phyloP scores from a whole-genome alignment of 306 rosid genomes.

The Phaseolus lunatus region DNA sequence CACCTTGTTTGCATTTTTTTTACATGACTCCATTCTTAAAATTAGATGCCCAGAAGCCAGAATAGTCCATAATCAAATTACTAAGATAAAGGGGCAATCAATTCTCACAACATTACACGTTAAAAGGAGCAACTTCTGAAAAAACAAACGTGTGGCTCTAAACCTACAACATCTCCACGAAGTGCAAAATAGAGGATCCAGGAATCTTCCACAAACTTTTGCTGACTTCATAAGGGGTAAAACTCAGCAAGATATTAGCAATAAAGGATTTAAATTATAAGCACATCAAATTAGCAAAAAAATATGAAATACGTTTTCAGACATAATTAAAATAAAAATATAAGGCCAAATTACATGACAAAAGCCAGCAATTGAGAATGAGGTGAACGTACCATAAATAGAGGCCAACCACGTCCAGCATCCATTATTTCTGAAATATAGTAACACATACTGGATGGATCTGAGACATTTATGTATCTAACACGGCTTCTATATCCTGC shows the following conservation, averaged over 20 bases:
- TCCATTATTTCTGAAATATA: conserved; percentile 93
- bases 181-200: conserved; percentile 28
- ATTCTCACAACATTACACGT: conserved; percentile 5
- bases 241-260: conserved; percentile 37
- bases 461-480: conserved; percentile 74
- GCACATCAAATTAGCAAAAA: conserved; percentile 20
- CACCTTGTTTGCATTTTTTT: conserved; percentile 19
- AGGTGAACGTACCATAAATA: conserved; percentile 81
- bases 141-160: conserved; percentile 16
- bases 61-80: conserved; percentile 16
- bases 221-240: conserved; percentile 32
- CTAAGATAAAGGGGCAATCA: background rate
- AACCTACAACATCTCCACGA: conserved; percentile 24
- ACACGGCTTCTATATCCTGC: conserved; percentile 97
- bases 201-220: conserved; percentile 38
- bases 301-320: conserved; percentile 31
- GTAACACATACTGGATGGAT: conserved; percentile 77
- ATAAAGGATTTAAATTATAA: conserved; percentile 36
- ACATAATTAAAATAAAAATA: conserved; percentile 12
- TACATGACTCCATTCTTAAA: background rate
- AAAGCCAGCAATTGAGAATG: conserved; percentile 26
- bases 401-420: conserved; percentile 78
- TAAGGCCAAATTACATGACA: conserved; percentile 16
- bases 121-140: conserved; percentile 22
- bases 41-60: conserved; percentile 22